Evolutionary conservation across 2,329 filamentous ascomycete species (phyloP).

Genomic region (Colletotrichum shisoi): DNA sequence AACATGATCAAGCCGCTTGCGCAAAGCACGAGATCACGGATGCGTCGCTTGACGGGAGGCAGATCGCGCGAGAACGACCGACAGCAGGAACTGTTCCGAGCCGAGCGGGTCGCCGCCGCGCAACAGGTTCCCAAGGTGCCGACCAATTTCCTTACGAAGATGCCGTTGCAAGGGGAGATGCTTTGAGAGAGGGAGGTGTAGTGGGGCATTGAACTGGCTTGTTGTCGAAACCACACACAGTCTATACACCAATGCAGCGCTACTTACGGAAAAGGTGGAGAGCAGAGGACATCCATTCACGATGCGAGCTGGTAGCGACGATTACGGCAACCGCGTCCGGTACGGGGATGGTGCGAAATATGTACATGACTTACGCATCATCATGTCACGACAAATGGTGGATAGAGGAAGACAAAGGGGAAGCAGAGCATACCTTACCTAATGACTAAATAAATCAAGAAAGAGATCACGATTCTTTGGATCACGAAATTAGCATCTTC

Average conservation of each 20-base stretch:
- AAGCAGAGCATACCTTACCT: slow-evolving; percentile 31
- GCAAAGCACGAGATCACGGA: slow-evolving; percentile 65
- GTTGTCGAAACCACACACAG: neutral
- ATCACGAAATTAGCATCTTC: slow-evolving; percentile 36
- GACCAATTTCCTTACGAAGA: slow-evolving; percentile 47
- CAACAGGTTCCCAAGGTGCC: slow-evolving; percentile 55
- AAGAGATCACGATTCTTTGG: slow-evolving; percentile 30
- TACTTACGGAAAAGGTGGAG: neutral
- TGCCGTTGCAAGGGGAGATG: slow-evolving; percentile 51
- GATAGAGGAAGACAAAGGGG: slow-evolving; percentile 15
- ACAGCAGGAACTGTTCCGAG: slow-evolving; percentile 50
- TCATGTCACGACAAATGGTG: slow-evolving; percentile 32
- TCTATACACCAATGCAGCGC: slow-evolving; percentile 2
- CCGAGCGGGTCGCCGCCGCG: slow-evolving; percentile 47
- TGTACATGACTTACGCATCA: slow-evolving; percentile 29
- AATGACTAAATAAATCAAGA: slow-evolving; percentile 24
- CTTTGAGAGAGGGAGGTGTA: slow-evolving; percentile 40
- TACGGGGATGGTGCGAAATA: slow-evolving; percentile 22
- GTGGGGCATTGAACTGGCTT: neutral
- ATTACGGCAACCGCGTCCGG: neutral
- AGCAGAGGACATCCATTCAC: neutral
- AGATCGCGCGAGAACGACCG: slow-evolving; percentile 52
- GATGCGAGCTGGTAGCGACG: neutral
- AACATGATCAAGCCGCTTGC: slow-evolving; percentile 68
- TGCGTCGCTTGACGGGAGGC: slow-evolving; percentile 69